Conservation (phyloP, 2,329 filamentous ascomycete genomes). For the Sporothrix brasiliensis region DNA sequence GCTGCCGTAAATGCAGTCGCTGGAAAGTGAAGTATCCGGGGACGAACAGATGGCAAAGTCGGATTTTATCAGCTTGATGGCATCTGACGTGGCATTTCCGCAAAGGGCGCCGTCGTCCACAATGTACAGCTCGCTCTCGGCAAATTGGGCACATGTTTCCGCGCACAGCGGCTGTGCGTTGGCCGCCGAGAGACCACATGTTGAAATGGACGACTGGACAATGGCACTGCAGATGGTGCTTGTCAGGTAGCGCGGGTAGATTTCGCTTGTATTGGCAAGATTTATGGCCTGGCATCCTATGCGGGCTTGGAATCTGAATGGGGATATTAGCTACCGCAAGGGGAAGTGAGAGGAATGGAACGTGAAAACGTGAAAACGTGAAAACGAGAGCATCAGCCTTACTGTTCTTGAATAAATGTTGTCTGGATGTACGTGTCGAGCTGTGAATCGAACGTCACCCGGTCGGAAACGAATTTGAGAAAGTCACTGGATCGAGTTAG, state of each 20-base stretch:
- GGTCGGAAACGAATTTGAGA: slow-evolving; percentile 76
- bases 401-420: slow-evolving; percentile 78
- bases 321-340: neutral
- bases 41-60: slow-evolving; percentile 90
- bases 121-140: slow-evolving; percentile 85
- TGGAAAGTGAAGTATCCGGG: slow-evolving; percentile 76
- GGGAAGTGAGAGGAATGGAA: neutral
- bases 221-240: slow-evolving; percentile 92
- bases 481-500: slow-evolving; percentile 66
- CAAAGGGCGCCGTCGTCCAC: slow-evolving; percentile 75
- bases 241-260: slow-evolving; percentile 92
- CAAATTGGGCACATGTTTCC: slow-evolving; percentile 79
- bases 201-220: slow-evolving; percentile 78
- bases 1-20: slow-evolving; percentile 72
- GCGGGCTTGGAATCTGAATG: slow-evolving; percentile 71
- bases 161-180: slow-evolving; percentile 80
- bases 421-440: slow-evolving; percentile 73
- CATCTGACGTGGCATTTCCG: slow-evolving; percentile 63
- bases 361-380: neutral
- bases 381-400: slow-evolving; percentile 43
- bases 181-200: slow-evolving; percentile 67
- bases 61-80: slow-evolving; percentile 77
- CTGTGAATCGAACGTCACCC: slow-evolving; percentile 74
- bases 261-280: slow-evolving; percentile 73
- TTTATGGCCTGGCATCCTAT: slow-evolving; percentile 81